Evolutionary conservation across 768 basidiomycete species (phyloP), one percentile per base, ranked within the genome.

Genomic region (Tricholoma furcatifolium): DNA sequence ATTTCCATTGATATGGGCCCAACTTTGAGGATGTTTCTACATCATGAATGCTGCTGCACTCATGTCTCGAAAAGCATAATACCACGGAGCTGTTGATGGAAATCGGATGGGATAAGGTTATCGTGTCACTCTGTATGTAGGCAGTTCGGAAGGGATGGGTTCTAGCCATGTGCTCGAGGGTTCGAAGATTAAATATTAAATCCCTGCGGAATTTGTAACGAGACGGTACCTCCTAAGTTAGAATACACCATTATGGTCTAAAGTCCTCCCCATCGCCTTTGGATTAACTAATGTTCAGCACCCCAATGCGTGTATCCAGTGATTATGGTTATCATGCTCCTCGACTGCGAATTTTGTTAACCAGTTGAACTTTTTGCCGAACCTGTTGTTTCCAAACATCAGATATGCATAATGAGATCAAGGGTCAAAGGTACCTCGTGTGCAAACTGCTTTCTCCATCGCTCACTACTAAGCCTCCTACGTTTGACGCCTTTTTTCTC

Each of bases 401-500:
- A 36, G 20, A 54, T 30, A 24, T n/a, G 45, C 20, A 31, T 53
- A 51, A 54, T 59, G 47, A 38, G n/a, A 54, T 14, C 30, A 50
- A 21, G 31, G 27, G 32, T 20, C 20, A 56, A 39, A 62, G 82
- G 58, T 71, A 83, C 91, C 79, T 90, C 86, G 60, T 90, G 74
- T 43, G 90, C 85, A 68, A 93, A 93, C 54, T 78, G 82, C 62
- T 77, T 84, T 65, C 88, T 79, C 88, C 90, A 92, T 59, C 89
- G 79, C 68, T 87, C 77, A 62, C 89, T 91, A 45, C 73, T 74
- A 62, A 92, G 72, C 57, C 90, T 79, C 55, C 88, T 78, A 55
- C 89, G 82, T 67, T 90, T 91, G 54, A 76, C 80, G 31, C 91
- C 90, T 70, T 83, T 87, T 74, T 92, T 90, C 69, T 91, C 91